These are phyloP conservation scores for Botrytis sinoallii DNA, from an alignment of 2,329 filamentous ascomycete species.

Conservation along the genomic window DNA sequence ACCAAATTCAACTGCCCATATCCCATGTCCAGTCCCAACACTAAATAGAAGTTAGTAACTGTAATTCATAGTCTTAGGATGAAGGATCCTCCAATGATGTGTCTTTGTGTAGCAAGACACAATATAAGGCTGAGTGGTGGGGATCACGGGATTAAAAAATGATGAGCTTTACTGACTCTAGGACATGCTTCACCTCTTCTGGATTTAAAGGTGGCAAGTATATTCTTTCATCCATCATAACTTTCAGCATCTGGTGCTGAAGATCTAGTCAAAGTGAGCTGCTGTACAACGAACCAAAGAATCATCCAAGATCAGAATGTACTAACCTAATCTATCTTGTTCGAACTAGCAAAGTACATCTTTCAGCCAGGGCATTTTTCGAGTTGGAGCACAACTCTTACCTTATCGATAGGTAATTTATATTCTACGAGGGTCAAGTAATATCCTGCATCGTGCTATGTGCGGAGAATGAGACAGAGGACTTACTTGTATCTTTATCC, in stretches of 20 bases:
- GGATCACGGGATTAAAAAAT: neutral
- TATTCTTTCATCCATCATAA: conserved; percentile 25
- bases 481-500: conserved; percentile 41
- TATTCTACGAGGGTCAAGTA: conserved; percentile 27
- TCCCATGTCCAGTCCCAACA: conserved; percentile 53
- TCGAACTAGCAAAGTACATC: conserved; percentile 9
- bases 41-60: neutral
- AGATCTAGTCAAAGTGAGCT: conserved; percentile 23
- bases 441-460: neutral
- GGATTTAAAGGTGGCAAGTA: conserved; percentile 31
- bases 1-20: conserved; percentile 59
- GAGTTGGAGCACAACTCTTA: neutral
- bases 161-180: conserved; percentile 34
- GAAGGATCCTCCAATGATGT: neutral
- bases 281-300: neutral
- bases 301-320: too few species aligned
- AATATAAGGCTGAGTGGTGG: too few species aligned
- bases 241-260: conserved; percentile 26
- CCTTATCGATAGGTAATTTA: conserved; percentile 30
- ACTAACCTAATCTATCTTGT: conserved; percentile 22
- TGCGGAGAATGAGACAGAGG: neutral
- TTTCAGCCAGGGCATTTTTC: neutral
- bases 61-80: neutral
- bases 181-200: conserved; percentile 32
- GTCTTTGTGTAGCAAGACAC: neutral